Evolutionary conservation across 192 early-diverging fungal species (phyloP), one percentile per base, ranked within the genome.

Genomic region (Dimargaris verticillata): DNA sequence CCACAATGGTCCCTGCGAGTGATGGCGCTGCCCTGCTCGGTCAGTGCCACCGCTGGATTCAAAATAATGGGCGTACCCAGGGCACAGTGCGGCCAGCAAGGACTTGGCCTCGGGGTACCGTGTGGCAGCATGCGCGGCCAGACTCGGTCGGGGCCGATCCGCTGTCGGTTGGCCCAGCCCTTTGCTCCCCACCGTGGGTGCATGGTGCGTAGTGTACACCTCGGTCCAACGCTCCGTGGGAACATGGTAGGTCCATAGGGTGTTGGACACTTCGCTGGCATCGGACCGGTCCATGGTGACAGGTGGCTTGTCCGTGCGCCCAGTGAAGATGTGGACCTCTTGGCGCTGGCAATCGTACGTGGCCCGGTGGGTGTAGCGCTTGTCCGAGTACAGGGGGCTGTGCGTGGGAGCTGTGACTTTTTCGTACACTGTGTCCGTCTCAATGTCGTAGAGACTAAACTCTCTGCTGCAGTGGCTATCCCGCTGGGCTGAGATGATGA

Each of bases 401-500:
- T 61, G 61, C 0, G 60, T 50, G 3, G 70, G 63, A 29, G 70
- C 63, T 0, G 61, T 46, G 63, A 70, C 70, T 63, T 70, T 76
- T 63, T 94, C 92, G 44, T 77, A 80, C 29, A 95, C 82, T 2
- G 72, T 74, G 70, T 92, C 83, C 0, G 76, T 75, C 53, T 83
- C 88, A 67, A 95, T 81, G 44, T 88, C 80, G 68, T 92, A 95
- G 2, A 86, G 74, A 43, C 86, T 85, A 50, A 97, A 81, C 53
- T 95, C 91, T 51, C 83, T 65, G 2, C 89, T 75, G 55, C 80
- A 82, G 50, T 88, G 79, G 53, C 89, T 89, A 64, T 88, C 78
- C 43, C 90, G 79, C 68, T 92, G 88, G 46, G 91, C 91, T 26
- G 92, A 90, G 61, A 95, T 82, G 44, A 97, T 88, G 66, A 88